Percentiles rank a stretch among this genome's conserved stretches.
Evolutionary conservation across 352 stramenopile species (phyloP).

Genomic region (Pythium apleroticum): DNA sequence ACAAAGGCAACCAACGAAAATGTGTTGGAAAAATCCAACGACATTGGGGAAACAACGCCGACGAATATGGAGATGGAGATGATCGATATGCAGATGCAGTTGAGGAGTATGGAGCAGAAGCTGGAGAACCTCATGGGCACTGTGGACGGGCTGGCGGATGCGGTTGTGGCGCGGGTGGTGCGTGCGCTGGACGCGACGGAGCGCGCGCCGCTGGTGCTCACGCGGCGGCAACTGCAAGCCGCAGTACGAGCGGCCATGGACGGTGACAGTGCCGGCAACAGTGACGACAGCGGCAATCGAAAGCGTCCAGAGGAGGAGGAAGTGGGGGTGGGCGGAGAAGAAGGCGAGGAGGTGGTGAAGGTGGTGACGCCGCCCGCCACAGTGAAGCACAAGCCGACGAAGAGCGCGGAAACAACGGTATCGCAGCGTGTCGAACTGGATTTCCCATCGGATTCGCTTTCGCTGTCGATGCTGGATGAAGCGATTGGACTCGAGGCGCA

Average conservation of each 20-base stretch:
- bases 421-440: not conserved
- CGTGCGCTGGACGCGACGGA: not conserved
- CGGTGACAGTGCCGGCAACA: not conserved
- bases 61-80: constrained; percentile 4
- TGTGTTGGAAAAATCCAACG: not conserved
- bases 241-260: constrained; percentile 14
- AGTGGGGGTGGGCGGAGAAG: not conserved
- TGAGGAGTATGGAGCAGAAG: constrained; percentile 15
- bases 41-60: constrained; percentile 3
- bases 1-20: constrained; percentile 5
- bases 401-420: not conserved
- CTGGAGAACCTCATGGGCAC: constrained; percentile 5
- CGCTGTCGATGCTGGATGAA: constrained; percentile 11
- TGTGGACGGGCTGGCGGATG: constrained; percentile 18
- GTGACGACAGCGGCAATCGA: not conserved
- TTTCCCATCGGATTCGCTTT: constrained; percentile 6
- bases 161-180: not conserved
- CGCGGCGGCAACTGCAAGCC: constrained; percentile 7
- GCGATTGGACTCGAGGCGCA: not conserved
- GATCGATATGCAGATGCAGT: constrained; percentile 6
- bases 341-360: not conserved
- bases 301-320: not conserved
- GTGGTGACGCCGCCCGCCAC: constrained; percentile 1
- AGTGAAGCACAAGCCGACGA: not conserved
- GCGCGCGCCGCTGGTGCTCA: constrained; percentile 16